These are phyloP conservation scores for Jacaranda copaia DNA, from an alignment of 257 asterid species.

Conservation along the genomic window DNA sequence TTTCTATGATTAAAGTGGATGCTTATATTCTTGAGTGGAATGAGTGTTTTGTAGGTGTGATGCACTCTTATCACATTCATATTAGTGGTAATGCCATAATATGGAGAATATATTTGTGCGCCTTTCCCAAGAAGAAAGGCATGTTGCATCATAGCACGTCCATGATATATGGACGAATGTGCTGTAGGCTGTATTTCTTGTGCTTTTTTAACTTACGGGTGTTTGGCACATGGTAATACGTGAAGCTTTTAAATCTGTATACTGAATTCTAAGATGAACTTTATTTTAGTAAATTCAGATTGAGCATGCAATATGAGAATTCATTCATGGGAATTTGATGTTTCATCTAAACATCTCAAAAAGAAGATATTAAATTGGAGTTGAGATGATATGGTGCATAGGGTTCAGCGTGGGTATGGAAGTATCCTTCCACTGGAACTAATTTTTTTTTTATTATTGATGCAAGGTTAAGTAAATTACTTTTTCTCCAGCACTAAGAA, in stretches of 20 bases:
- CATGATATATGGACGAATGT: background rate
- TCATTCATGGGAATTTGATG: background rate
- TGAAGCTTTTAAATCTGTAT: background rate
- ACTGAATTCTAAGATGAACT: conserved; percentile 10
- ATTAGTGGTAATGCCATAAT: background rate
- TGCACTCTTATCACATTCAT: background rate
- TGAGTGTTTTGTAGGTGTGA: background rate
- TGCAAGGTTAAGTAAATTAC: background rate
- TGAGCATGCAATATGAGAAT: background rate
- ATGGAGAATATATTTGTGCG: background rate
- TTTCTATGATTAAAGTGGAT: background rate
- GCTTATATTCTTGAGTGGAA: background rate
- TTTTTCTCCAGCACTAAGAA: background rate
- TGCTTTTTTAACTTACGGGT: background rate
- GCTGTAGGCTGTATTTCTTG: background rate
- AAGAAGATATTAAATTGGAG: background rate
- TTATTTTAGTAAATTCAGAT: background rate
- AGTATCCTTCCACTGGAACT: background rate
- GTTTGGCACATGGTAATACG: conserved; percentile 10
- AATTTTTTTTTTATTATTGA: background rate
- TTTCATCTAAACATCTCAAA: background rate
- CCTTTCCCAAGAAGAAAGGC: conserved; percentile 14
- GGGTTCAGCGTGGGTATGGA: background rate
- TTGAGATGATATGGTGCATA: background rate
- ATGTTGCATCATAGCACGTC: background rate